Conservation (phyloP, 2,329 filamentous ascomycete species). For the Cytospora mali region DNA sequence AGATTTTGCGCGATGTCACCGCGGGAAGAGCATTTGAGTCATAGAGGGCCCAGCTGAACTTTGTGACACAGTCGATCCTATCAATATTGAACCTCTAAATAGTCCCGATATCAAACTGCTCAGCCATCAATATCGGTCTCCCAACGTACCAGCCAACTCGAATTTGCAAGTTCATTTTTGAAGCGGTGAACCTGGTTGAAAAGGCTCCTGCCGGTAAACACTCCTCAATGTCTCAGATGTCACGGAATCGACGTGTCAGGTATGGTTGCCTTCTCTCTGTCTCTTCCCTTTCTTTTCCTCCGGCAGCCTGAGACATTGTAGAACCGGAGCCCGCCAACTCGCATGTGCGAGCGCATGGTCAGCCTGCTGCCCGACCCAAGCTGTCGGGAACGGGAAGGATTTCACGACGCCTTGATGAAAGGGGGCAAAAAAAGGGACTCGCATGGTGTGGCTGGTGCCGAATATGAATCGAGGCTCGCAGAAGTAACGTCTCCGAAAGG, state of each 20-base stretch:
- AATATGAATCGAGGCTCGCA: not conserved
- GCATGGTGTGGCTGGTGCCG: not conserved
- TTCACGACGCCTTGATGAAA: not conserved
- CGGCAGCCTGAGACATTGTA: constrained; percentile 24
- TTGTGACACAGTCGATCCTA: not conserved
- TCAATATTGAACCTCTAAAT: not conserved
- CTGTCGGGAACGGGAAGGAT: constrained; percentile 22
- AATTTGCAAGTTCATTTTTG: not conserved
- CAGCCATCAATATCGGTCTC: not conserved
- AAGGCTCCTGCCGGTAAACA: not conserved
- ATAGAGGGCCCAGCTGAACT: not conserved
- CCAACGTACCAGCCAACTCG: not conserved
- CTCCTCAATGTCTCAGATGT: constrained; percentile 12
- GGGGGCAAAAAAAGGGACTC: not conserved
- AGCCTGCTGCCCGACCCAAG: constrained; percentile 16
- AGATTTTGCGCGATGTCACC: not conserved
- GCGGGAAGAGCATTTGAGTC: not conserved
- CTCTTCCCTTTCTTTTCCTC: not conserved
- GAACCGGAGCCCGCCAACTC: constrained; percentile 18
- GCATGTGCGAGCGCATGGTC: not conserved
- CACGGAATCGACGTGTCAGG: constrained; percentile 11
- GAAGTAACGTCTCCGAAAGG: not conserved
- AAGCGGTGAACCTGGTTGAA: not conserved
- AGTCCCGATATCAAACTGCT: not conserved
- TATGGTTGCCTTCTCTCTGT: not conserved